Conservation (phyloP, 345 rosid genomes). For the Cardamine occulta region DNA sequence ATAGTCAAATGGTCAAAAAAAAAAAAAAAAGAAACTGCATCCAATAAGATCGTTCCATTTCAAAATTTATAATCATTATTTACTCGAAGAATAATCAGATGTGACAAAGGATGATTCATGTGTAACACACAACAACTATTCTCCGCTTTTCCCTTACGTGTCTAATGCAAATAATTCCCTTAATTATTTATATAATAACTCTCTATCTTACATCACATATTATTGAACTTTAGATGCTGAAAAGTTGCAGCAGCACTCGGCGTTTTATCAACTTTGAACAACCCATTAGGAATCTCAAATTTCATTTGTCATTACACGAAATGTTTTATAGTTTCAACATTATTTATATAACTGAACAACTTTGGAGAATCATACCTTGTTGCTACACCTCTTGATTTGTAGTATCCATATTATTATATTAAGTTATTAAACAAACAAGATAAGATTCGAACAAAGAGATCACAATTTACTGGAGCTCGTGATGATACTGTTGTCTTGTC, state of each 20-base stretch:
- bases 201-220: neutral
- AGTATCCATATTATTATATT: neutral
- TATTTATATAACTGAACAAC: neutral
- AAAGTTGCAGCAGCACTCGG: neutral
- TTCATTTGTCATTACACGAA: neutral
- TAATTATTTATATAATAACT: neutral
- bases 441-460: conserved; percentile 9
- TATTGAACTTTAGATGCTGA: neutral
- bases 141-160: neutral
- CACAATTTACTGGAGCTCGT: conserved; percentile 3
- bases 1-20: neutral
- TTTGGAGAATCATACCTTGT: neutral
- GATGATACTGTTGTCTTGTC: neutral
- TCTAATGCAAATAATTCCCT: neutral
- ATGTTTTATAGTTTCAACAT: neutral
- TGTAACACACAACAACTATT: neutral
- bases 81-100: neutral
- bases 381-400: neutral
- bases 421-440: neutral
- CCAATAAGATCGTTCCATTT: neutral
- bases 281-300: conserved; percentile 8
- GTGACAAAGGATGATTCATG: neutral
- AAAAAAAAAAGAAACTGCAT: too few species aligned
- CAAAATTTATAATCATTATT: neutral
- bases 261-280: neutral